phyloP scores from a whole-genome alignment of 1,284 basidiomycete genomes.

The Retiboletus fuscus region DNA sequence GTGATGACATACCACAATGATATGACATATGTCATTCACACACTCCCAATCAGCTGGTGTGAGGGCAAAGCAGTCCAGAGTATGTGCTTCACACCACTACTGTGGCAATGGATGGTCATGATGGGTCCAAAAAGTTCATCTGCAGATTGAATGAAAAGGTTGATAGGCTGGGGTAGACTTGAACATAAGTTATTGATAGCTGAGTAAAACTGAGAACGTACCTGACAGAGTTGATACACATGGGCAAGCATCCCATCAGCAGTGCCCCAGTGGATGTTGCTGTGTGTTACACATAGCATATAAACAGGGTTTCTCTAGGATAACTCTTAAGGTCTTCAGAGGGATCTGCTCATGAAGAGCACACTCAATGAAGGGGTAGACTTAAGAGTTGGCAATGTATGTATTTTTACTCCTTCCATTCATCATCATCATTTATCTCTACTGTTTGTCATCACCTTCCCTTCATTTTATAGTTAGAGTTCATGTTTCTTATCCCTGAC shows the following conservation, averaged over 20 bases:
- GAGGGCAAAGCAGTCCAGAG: not conserved
- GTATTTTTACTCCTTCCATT: no score
- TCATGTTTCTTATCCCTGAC: no score
- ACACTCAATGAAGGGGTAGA: no score
- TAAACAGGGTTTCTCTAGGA: no score
- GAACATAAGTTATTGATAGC: not conserved
- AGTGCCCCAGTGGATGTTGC: constrained; percentile 1
- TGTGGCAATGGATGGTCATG: not conserved
- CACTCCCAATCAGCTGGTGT: not conserved
- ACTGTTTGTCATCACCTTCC: no score
- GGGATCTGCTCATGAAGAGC: no score
- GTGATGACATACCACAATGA: constrained; percentile 1
- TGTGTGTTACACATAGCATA: no score
- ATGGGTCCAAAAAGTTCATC: not conserved
- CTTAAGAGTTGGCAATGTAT: no score
- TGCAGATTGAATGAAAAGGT: constrained; percentile 5
- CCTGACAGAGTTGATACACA: not conserved
- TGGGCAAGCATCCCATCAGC: constrained; percentile 1
- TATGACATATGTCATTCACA: not conserved
- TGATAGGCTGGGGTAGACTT: not conserved
- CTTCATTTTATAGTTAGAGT: no score
- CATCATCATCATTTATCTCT: no score
- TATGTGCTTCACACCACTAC: not conserved
- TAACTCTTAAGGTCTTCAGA: no score
- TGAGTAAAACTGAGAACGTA: not conserved